Evolutionary conservation across 2,329 filamentous ascomycete species (phyloP), one percentile per base, ranked within the genome.

Genomic region (Pseudogymnoascus sp.): DNA sequence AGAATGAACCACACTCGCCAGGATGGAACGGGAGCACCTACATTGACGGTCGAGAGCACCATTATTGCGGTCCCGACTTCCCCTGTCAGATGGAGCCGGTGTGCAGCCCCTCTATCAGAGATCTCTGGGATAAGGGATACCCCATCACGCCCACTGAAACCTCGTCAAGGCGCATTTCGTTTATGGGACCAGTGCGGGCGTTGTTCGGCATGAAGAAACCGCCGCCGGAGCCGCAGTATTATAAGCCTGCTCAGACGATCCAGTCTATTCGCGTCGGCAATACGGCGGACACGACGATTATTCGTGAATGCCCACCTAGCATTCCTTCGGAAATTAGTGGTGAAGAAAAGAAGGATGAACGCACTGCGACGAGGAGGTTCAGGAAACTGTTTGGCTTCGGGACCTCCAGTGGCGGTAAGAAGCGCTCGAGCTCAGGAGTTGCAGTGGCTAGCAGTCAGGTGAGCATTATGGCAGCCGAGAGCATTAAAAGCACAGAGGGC

Each of bases 1-100:
- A 54, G 29, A 54, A 54, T 33, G 47, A 54, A 54, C 47, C 47
- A 5, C 47, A 54, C 29, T 54, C 47, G 47, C 47, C 47, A 10
- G 11, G 47, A 13, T 54, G 47, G 47, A 54, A 54, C 33, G 47
- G 47, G 15, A 54, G 47, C 9, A 54, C 47, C n/a, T 54, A 54
- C 9, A 17, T 54, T 33, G 47, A 54, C 17, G 47, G 47, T 1
- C 47, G 47, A 9, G 47, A 54, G 29, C 47, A 54, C 47, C 47
- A 54, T 33, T 54, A 54, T 15, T 54, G 47, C 15, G 47, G 47
- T 8, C 24, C 29, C 1, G 47, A 54, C 29, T 54, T 54, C 47
- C 47, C 47, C 5, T 54, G 47, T 9, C 47, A 54, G 47, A 54
- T 54, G 47, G 29, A 33, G n/a, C 26, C 47, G 15, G 5, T 1